Evolutionary conservation across 805 yeast genomes (phyloP), one percentile per base, ranked within the genome.

Genomic region (Cyberlindnera xylosilytica): DNA sequence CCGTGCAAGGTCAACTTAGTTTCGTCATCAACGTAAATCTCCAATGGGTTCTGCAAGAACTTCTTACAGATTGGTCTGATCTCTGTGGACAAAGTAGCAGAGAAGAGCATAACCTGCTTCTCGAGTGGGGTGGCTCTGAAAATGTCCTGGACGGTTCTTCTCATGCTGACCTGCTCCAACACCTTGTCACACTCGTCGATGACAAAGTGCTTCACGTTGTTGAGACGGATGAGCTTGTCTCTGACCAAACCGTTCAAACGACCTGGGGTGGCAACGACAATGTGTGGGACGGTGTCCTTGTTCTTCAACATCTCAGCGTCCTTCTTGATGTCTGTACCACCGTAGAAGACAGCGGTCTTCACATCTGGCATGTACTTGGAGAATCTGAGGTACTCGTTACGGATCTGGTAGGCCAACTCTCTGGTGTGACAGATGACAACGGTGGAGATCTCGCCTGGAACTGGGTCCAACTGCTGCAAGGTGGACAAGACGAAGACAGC

Each of bases 161-260:
- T 87, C 99, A 91, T 91, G 60, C 85, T 95, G 60, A 83, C 61
- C 42, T 81, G 73, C 73, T 93, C 98, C 66, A 91, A 78, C 44
- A 91, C 98, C 72, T 90, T 89, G 74, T 91, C 99, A 82, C 98
- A 93, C 76, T 91, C 99, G 66, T 91, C 99, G 61, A 91, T 81
- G 51, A 93, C 97, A 60, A 91, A 93, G 52, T 89, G 84, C 78
- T 91, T 91, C 60, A 91, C 86, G 64, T 87, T 86, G 70, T 82
- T 81, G 56, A 93, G 77, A 57, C 95, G 83, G 51, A 93, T 76
- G 45, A 81, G 75, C 73, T 90, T 90, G 61, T 93, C 98, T 64
- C 93, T 83, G 20, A 91, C 95, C 44, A 93, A 76, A 44, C 96
- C 97, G 60, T 83, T 87, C 66, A 93, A 77, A 74, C 99, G 88